Evolutionary conservation across 192 early-diverging fungal genomes (phyloP), one percentile per base, ranked within the genome.

Genomic region (Podila minutissima): DNA sequence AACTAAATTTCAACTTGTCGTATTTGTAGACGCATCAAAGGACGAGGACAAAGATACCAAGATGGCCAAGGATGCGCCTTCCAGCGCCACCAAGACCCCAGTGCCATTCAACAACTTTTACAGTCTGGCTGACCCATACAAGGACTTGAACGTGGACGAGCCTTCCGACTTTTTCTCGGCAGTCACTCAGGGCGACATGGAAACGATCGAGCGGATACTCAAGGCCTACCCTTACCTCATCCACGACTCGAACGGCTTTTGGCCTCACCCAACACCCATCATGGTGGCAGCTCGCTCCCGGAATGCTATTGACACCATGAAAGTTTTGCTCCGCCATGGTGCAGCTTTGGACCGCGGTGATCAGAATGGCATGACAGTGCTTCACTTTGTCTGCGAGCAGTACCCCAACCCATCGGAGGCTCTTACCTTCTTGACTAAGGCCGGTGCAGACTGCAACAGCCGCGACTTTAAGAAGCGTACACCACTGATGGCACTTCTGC

Each of bases 71-170:
- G 41, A 46, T 46, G 13, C 41, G 41, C 29, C 32, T 49, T 64
- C 63, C 3, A 17, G 31, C 19, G 24, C 38, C 22, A 31, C 20
- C 19, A 72, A 72, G 22, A 66, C 71, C 5, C 71, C 62, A 1
- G 37, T 73, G 48, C 71, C 72, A 46, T 81, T 81, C 24, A 70
- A 81, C 67, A 81, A 81, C 62, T 81, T 81, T 65, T 81, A 81
- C 57, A 81, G 77, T 61, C 77, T 81, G n/a, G 58, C 69, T 10
- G 77, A 81, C 20, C 77, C 77, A 5, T 81, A 81, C 71, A 81
- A 81, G 71, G 77, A 73, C 15, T 12, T 81, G 28, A 72, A 73
- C 22, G 38, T 59, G 48, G 77, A 81, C 41, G 77, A 73, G 19
- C 66, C 77, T 15, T 38, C 71, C 9, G 77, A 81, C 31, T 81